phyloP scores from a whole-genome alignment of 331 rosid species.

The Arachis monticola region DNA sequence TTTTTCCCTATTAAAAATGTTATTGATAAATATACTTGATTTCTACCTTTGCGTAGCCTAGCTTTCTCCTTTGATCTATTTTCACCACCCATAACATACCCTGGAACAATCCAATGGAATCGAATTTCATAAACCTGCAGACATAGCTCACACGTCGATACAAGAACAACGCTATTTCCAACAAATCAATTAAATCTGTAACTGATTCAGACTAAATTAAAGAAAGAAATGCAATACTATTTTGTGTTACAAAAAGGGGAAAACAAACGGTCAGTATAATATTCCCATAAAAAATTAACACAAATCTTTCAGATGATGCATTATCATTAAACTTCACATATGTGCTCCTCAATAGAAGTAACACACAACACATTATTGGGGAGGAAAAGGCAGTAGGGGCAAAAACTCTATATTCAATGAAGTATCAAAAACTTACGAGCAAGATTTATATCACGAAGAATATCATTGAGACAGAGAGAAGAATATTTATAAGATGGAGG shows the following conservation, averaged over 20 bases:
- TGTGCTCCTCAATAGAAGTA: slow-evolving; percentile 12
- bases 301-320: neutral
- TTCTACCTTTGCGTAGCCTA: slow-evolving; percentile 90
- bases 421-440: neutral
- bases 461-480: no score
- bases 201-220: slow-evolving; percentile 1
- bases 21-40: slow-evolving; percentile 17
- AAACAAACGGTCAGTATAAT: neutral
- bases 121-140: slow-evolving; percentile 94
- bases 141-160: slow-evolving; percentile 94
- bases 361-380: neutral
- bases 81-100: slow-evolving; percentile 94
- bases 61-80: slow-evolving; percentile 90
- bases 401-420: neutral
- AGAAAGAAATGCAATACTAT: slow-evolving; percentile 5
- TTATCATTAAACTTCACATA: slow-evolving; percentile 6
- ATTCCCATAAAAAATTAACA: neutral
- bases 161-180: slow-evolving; percentile 82
- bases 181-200: slow-evolving; percentile 33
- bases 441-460: neutral
- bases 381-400: neutral
- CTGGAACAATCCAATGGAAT: slow-evolving; percentile 98
- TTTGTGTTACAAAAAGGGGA: slow-evolving; percentile 18
- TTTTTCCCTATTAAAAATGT: neutral
- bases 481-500: no score